These are phyloP conservation scores for Boletus sp. DNA, from an alignment of 768 basidiomycete species.

Conservation along the genomic window DNA sequence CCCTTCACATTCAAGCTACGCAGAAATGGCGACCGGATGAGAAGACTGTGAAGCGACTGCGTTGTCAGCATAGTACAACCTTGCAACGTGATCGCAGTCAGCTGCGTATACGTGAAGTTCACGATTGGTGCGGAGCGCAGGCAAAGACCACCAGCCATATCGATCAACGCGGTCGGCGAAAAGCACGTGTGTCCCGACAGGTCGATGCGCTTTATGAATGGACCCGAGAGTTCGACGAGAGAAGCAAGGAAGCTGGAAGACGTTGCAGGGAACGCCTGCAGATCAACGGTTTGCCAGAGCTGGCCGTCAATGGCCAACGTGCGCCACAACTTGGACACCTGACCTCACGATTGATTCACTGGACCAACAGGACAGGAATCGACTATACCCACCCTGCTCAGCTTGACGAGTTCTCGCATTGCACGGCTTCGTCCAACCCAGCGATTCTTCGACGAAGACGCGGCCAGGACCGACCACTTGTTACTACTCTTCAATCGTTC, in stretches of 20 bases:
- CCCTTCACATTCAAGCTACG: conserved; percentile 64
- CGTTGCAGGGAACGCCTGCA: conserved; percentile 60
- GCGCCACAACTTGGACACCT: conserved; percentile 82
- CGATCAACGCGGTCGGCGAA: conserved; percentile 46
- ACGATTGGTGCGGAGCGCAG: conserved; percentile 33
- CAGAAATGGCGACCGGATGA: conserved; percentile 62
- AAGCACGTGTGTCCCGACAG: conserved; percentile 60
- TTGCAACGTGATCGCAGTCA: conserved; percentile 67
- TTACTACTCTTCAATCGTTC: conserved; percentile 40
- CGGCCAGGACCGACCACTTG: conserved; percentile 61
- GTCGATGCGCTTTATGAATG: conserved; percentile 63
- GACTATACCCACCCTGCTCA: conserved; percentile 65
- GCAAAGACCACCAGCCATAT: conserved; percentile 55
- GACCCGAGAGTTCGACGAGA: conserved; percentile 54
- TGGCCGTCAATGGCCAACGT: conserved; percentile 80
- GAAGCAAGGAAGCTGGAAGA: conserved; percentile 50
- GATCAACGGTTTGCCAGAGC: conserved; percentile 71
- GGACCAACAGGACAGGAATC: conserved; percentile 8
- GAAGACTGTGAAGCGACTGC: conserved; percentile 64
- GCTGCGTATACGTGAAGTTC: conserved; percentile 53
- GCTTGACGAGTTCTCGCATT: conserved; percentile 70
- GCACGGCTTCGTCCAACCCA: conserved; percentile 80
- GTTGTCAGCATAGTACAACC: conserved; percentile 70
- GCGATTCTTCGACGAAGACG: conserved; percentile 56
- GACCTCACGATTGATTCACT: conserved; percentile 18